Evolutionary conservation across 1,139 yeast species (phyloP).

Genomic region (Scheffersomyces cryptocercus): DNA sequence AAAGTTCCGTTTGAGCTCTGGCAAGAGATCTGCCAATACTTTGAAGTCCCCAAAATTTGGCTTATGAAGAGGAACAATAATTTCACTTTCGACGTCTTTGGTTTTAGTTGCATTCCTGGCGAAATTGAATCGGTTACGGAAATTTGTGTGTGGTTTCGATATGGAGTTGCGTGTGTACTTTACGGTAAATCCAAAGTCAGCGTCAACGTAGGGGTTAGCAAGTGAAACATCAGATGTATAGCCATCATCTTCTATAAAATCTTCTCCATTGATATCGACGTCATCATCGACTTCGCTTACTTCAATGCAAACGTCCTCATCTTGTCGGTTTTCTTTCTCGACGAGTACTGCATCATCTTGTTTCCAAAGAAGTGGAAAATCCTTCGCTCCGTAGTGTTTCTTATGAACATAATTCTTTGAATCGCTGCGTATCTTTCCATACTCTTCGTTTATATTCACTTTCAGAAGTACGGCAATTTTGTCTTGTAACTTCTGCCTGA

Average conservation of each 20-base stretch:
- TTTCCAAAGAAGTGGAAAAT: slow-evolving; percentile 31
- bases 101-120: slow-evolving; percentile 5
- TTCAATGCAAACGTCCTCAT: not conserved
- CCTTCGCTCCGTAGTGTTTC: slow-evolving; percentile 27
- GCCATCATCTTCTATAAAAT: slow-evolving; percentile 20
- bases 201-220: slow-evolving; percentile 54
- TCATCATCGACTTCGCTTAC: slow-evolving; percentile 5
- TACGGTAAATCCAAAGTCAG: slow-evolving; percentile 52
- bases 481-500: slow-evolving; percentile 58
- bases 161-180: slow-evolving; percentile 19
- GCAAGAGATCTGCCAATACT: slow-evolving; percentile 28
- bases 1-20: slow-evolving; percentile 29
- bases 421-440: slow-evolving; percentile 17
- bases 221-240: slow-evolving; percentile 50
- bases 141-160: slow-evolving; percentile 15
- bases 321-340: not conserved
- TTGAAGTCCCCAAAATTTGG: slow-evolving; percentile 32
- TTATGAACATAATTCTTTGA: slow-evolving; percentile 11
- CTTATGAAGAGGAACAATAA: slow-evolving; percentile 32
- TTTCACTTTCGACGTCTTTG: slow-evolving; percentile 7
- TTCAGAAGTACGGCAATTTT: slow-evolving; percentile 25
- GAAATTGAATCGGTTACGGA: slow-evolving; percentile 9
- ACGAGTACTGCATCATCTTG: not conserved
- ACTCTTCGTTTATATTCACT: slow-evolving; percentile 25
- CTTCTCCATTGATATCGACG: slow-evolving; percentile 14